phyloP scores from a whole-genome alignment of 176 grass and related monocot genomes.

The Zea mays region DNA sequence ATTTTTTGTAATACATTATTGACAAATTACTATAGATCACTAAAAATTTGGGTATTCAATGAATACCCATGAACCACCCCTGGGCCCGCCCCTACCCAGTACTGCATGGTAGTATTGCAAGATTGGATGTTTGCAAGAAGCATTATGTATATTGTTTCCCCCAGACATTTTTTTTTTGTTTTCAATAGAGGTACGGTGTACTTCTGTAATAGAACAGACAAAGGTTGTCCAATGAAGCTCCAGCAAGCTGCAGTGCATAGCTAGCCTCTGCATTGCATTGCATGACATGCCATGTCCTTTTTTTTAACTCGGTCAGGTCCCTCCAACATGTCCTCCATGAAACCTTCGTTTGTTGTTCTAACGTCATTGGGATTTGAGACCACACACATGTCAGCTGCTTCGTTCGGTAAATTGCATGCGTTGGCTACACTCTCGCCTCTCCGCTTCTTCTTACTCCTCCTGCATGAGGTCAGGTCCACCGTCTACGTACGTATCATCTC shows the following conservation, averaged over 20 bases:
- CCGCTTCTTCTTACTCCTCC: not conserved
- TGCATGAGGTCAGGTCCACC: not conserved
- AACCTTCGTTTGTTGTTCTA: not conserved
- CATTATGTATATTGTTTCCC: not conserved
- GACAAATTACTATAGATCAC: too few species aligned
- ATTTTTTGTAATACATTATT: too few species aligned
- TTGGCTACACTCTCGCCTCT: not conserved
- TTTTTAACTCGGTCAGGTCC: slow-evolving; percentile 26
- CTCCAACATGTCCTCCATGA: not conserved
- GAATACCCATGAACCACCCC: too few species aligned
- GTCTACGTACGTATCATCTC: not conserved
- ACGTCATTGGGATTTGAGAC: not conserved
- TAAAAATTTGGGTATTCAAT: too few species aligned
- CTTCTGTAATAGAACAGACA: slow-evolving; percentile 55
- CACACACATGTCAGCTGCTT: not conserved
- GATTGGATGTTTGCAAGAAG: not conserved
- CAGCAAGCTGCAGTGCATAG: slow-evolving; percentile 29
- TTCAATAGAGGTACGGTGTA: not conserved
- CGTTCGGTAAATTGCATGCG: slow-evolving; percentile 20
- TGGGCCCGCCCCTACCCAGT: too few species aligned
- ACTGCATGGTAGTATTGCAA: not conserved
- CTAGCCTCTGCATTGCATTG: slow-evolving; percentile 23
- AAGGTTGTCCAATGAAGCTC: slow-evolving; percentile 41
- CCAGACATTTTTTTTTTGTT: not conserved
- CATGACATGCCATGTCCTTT: slow-evolving; percentile 24